These are phyloP conservation scores for Tulasnella sp. DNA, from an alignment of 768 basidiomycete species.

Conservation along the genomic window DNA sequence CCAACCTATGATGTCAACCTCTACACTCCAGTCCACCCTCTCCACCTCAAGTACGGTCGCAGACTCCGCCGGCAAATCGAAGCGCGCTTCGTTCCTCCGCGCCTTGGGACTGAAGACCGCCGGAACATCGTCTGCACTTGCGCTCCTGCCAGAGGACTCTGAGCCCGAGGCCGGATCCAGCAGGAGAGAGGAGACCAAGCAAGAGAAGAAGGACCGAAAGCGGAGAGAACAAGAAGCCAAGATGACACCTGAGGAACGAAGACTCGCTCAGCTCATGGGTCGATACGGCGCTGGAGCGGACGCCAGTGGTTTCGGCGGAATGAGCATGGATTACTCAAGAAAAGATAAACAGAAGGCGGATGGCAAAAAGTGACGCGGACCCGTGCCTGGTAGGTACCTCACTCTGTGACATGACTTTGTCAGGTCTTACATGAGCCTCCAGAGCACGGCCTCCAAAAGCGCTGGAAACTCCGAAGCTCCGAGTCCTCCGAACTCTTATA, in stretches of 20 bases:
- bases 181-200: neutral
- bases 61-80: neutral
- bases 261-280: conserved; percentile 1
- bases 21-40: neutral
- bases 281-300: neutral
- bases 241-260: conserved; percentile 8
- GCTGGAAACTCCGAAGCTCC: neutral
- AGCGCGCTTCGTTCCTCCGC: neutral
- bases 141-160: neutral
- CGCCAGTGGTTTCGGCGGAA: neutral
- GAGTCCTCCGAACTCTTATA: neutral
- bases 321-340: neutral
- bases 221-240: conserved; percentile 1
- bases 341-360: neutral
- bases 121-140: neutral
- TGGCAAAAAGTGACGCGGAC: neutral
- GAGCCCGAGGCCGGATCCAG: neutral
- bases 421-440: neutral
- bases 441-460: neutral
- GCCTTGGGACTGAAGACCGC: neutral
- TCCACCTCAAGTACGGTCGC: neutral
- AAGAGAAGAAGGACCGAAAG: neutral
- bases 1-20: neutral
- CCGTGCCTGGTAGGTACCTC: neutral
- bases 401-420: neutral